A percentile compares a stretch with the other conserved stretches of the same genome.
phyloP scores from a whole-genome alignment of 1,139 yeast genomes.

The Insectozyma bohioensis region DNA sequence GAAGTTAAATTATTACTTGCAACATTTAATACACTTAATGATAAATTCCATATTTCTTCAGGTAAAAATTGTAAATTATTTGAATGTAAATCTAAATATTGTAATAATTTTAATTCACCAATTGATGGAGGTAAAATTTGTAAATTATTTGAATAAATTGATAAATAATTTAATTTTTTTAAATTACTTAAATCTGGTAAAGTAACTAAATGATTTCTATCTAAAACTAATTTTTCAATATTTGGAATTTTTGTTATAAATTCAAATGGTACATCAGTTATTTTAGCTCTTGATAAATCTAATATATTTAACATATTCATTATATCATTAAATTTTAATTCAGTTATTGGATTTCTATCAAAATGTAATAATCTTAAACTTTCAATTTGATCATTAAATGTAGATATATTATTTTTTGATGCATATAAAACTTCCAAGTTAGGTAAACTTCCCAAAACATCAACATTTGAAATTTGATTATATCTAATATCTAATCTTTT shows the following conservation, averaged over 20 bases:
- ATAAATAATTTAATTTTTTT: slow-evolving; percentile 59
- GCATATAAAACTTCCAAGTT: slow-evolving; percentile 71
- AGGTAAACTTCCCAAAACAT: slow-evolving; percentile 62
- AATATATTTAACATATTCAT: slow-evolving; percentile 67
- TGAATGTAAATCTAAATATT: slow-evolving; percentile 76
- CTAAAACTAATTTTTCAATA: slow-evolving; percentile 73
- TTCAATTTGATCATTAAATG: slow-evolving; percentile 62
- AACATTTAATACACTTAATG: slow-evolving; percentile 63
- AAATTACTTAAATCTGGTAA: slow-evolving; percentile 73
- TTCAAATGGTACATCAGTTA: slow-evolving; percentile 68
- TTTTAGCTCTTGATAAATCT: slow-evolving; percentile 78
- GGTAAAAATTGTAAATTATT: slow-evolving; percentile 79
- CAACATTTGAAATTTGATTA: slow-evolving; percentile 66
- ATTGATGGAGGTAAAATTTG: slow-evolving; percentile 71
- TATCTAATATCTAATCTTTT: slow-evolving; percentile 77
- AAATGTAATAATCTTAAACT: slow-evolving; percentile 52
- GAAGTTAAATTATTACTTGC: slow-evolving; percentile 75
- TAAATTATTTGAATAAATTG: slow-evolving; percentile 74
- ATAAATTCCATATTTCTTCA: slow-evolving; percentile 62
- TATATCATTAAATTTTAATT: slow-evolving; percentile 58
- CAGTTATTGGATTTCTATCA: slow-evolving; percentile 77
- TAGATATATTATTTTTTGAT: slow-evolving; percentile 75
- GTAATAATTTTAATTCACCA: slow-evolving; percentile 59
- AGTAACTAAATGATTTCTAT: slow-evolving; percentile 78
- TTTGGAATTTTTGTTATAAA: slow-evolving; percentile 63